Conservation (phyloP, 2,329 filamentous ascomycete genomes). For the Hansfordia pulvinata region DNA sequence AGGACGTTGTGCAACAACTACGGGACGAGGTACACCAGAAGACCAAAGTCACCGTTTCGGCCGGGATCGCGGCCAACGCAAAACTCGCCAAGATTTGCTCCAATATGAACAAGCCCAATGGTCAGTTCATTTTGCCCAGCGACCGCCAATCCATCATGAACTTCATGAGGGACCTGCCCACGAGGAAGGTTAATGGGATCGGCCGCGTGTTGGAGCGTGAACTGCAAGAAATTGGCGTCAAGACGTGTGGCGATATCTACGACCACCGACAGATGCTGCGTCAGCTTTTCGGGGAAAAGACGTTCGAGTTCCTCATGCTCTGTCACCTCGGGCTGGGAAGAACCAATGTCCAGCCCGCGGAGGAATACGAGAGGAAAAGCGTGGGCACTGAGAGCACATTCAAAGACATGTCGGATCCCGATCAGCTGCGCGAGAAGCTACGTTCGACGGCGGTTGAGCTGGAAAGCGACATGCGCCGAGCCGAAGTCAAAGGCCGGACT, state of each 20-base stretch:
- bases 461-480: conserved; percentile 68
- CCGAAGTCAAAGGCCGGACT: conserved; percentile 80
- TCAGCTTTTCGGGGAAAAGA: conserved; percentile 81
- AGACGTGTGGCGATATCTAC: conserved; percentile 82
- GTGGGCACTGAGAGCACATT: conserved; percentile 93
- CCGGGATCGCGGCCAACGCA: conserved; percentile 86
- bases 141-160: conserved; percentile 64
- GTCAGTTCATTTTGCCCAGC: conserved; percentile 65
- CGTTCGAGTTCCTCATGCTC: conserved; percentile 72
- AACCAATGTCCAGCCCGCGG: conserved; percentile 72
- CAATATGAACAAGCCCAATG: conserved; percentile 93
- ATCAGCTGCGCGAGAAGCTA: conserved; percentile 62
- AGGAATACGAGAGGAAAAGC: conserved; percentile 84
- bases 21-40: conserved; percentile 62
- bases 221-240: conserved; percentile 73
- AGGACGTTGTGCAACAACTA: conserved; percentile 65
- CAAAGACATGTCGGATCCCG: conserved; percentile 57
- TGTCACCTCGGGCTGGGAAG: conserved; percentile 79
- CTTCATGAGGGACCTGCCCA: conserved; percentile 75
- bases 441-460: conserved; percentile 72
- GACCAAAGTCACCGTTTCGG: conserved; percentile 78
- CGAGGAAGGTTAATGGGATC: conserved; percentile 89
- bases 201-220: conserved; percentile 88
- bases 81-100: conserved; percentile 92
- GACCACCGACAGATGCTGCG: conserved; percentile 57